Evolutionary conservation across 2,329 filamentous ascomycete species (phyloP).

Genomic region (Graphilbum sp.): DNA sequence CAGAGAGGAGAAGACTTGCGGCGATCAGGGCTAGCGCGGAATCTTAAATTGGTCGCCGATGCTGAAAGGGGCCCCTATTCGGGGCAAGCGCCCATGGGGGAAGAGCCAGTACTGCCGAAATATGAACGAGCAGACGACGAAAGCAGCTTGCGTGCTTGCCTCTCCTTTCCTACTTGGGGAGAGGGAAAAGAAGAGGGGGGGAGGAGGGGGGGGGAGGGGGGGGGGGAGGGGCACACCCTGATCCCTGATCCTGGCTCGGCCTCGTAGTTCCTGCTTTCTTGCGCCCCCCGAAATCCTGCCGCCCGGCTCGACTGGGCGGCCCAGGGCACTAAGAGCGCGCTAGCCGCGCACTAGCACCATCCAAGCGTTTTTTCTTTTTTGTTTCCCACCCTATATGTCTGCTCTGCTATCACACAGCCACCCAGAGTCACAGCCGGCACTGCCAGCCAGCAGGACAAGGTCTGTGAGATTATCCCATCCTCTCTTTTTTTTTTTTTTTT

Average conservation of each 20-base stretch:
- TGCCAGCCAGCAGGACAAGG: neutral
- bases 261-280: no score
- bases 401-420: no score
- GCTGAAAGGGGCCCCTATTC: neutral
- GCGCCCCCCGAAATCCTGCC: no score
- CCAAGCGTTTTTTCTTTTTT: no score
- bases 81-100: neutral
- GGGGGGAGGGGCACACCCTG: neutral
- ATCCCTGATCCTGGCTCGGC: neutral
- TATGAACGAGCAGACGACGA: constrained; percentile 4
- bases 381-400: no score
- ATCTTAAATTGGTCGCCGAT: neutral
- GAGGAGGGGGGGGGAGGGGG: no score
- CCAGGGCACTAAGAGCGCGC: no score
- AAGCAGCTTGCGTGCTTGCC: neutral
- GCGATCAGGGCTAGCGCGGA: neutral
- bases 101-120: constrained; percentile 3
- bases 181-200: no score
- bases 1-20: no score
- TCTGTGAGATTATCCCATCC: neutral
- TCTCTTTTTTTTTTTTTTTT: no score
- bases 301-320: no score
- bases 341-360: no score
- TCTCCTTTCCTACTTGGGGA: neutral
- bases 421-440: neutral